Evolutionary conservation across 2,329 filamentous ascomycete species (phyloP).

Genomic region (Diaporthe humulicola): DNA sequence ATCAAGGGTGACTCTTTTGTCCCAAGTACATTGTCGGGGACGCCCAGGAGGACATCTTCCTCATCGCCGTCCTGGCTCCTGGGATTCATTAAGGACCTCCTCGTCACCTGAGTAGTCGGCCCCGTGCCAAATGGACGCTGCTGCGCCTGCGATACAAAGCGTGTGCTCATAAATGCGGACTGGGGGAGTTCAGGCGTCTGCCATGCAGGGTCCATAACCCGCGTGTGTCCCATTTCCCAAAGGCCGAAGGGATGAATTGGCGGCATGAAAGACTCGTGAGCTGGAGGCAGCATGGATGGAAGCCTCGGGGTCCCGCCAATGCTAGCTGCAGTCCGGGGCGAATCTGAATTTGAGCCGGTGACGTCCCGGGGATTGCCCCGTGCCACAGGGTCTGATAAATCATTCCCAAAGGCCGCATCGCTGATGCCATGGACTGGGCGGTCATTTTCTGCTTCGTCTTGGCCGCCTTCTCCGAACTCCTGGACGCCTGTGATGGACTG

Average conservation of each 20-base stretch:
- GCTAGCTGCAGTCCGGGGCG: neutral
- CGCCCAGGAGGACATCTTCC: slow-evolving; percentile 50
- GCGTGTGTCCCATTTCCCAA: slow-evolving; percentile 39
- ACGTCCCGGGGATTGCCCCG: slow-evolving; percentile 6
- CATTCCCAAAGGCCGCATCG: neutral
- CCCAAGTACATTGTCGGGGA: neutral
- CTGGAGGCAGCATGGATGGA: slow-evolving; percentile 42
- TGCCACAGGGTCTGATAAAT: neutral
- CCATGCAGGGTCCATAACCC: slow-evolving; percentile 54
- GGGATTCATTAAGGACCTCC: slow-evolving; percentile 39
- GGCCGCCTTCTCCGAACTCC: slow-evolving; percentile 5
- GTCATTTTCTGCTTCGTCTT: slow-evolving; percentile 46
- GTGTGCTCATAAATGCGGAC: slow-evolving; percentile 40
- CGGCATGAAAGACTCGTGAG: slow-evolving; percentile 35
- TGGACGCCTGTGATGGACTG: slow-evolving; percentile 56
- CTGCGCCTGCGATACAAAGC: slow-evolving; percentile 11
- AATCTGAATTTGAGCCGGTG: neutral
- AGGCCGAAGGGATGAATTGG: slow-evolving; percentile 24
- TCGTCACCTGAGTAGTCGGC: slow-evolving; percentile 28
- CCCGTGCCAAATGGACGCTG: slow-evolving; percentile 15
- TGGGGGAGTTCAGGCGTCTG: slow-evolving; percentile 51
- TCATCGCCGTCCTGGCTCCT: slow-evolving; percentile 44
- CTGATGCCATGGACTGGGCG: slow-evolving; percentile 41
- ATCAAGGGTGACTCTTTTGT: slow-evolving; percentile 31
- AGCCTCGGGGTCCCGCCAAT: slow-evolving; percentile 38